These are phyloP conservation scores for Lactarius vividus DNA, from an alignment of 768 basidiomycete genomes.

Conservation along the genomic window DNA sequence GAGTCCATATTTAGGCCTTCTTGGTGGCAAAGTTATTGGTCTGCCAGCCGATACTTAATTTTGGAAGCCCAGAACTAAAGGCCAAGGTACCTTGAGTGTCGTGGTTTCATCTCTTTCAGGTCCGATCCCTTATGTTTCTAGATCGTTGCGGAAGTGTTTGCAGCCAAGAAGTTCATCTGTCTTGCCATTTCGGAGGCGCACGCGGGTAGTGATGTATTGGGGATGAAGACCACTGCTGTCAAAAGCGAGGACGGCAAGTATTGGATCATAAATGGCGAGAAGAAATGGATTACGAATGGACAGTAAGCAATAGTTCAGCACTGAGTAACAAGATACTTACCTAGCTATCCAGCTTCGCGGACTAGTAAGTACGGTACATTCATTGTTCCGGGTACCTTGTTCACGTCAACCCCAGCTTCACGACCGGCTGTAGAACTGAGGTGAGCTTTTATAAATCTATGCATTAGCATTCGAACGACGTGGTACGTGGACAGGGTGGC, in stretches of 20 bases:
- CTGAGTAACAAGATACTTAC: background rate
- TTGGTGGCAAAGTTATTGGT: slow-evolving; percentile 77
- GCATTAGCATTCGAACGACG: slow-evolving; percentile 35
- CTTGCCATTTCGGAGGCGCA: slow-evolving; percentile 88
- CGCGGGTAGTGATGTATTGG: slow-evolving; percentile 83
- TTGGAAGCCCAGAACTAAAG: slow-evolving; percentile 62
- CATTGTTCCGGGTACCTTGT: background rate
- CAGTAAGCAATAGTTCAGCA: slow-evolving; percentile 38
- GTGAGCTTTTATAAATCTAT: slow-evolving; percentile 30
- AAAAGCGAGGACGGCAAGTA: slow-evolving; percentile 80
- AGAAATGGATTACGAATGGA: slow-evolving; percentile 85
- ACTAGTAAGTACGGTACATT: slow-evolving; percentile 36
- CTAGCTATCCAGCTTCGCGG: slow-evolving; percentile 33
- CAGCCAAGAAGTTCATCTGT: slow-evolving; percentile 80
- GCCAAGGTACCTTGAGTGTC: slow-evolving; percentile 35
- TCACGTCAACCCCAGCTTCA: slow-evolving; percentile 44
- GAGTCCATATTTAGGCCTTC: slow-evolving; percentile 39
- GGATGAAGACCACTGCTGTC: slow-evolving; percentile 73
- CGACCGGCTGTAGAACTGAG: slow-evolving; percentile 69
- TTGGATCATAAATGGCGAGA: slow-evolving; percentile 84
- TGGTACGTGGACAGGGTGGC: slow-evolving; percentile 39
- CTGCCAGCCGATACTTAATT: slow-evolving; percentile 85
- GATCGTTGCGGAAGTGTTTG: slow-evolving; percentile 62
- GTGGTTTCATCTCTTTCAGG: background rate
- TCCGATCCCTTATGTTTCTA: background rate